phyloP scores from a whole-genome alignment of 495 filamentous ascomycete species.

The Platismatia glauca region DNA sequence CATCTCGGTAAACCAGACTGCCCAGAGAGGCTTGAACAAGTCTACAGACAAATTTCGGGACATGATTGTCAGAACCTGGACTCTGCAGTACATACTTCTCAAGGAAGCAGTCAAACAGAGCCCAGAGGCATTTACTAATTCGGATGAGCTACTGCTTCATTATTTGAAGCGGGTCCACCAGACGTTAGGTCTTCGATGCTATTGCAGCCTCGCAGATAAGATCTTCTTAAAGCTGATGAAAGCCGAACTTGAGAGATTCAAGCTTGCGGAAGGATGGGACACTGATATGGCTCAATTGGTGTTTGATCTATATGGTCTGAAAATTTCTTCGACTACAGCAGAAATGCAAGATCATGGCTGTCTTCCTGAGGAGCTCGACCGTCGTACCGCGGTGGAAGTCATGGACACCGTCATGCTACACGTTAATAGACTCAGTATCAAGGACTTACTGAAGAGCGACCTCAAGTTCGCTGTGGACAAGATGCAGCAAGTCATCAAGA shows the following conservation, averaged over 20 bases:
- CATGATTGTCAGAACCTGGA: constrained; percentile 84
- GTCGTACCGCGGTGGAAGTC: constrained; percentile 63
- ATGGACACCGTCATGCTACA: constrained; percentile 75
- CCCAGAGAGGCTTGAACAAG: constrained; percentile 37
- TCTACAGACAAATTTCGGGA: constrained; percentile 72
- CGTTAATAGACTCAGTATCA: constrained; percentile 75
- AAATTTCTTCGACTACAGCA: constrained; percentile 58
- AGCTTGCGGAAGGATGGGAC: constrained; percentile 60
- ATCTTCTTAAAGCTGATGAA: constrained; percentile 84
- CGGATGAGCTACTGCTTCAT: constrained; percentile 60
- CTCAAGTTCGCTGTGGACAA: constrained; percentile 81
- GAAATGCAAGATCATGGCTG: constrained; percentile 69
- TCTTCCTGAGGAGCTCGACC: constrained; percentile 63
- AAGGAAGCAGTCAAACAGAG: constrained; percentile 67
- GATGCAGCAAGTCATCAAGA: constrained; percentile 64
- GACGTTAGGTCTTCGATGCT: constrained; percentile 73
- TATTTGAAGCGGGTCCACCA: constrained; percentile 73
- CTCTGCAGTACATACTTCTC: constrained; percentile 63
- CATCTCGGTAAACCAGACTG: constrained; percentile 35
- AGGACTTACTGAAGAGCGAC: constrained; percentile 83
- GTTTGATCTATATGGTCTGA: constrained; percentile 81
- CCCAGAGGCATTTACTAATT: constrained; percentile 47
- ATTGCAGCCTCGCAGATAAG: constrained; percentile 77
- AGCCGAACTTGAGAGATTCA: constrained; percentile 59
- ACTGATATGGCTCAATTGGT: constrained; percentile 76